These are phyloP conservation scores for Madurella fahalii DNA, from an alignment of 2,329 filamentous ascomycete genomes.

Conservation along the genomic window DNA sequence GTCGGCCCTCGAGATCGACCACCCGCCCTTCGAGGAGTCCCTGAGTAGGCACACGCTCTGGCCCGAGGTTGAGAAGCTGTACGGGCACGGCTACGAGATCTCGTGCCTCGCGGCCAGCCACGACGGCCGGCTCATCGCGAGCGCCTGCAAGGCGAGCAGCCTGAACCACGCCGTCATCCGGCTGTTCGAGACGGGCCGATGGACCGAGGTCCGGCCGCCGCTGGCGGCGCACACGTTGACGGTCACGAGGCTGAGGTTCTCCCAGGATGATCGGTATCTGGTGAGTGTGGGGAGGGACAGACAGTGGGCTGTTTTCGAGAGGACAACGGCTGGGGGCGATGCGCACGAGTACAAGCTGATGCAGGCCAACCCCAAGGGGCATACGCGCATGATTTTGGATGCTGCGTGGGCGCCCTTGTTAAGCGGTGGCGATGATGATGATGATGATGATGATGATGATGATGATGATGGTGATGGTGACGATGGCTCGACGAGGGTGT, in stretches of 20 bases:
- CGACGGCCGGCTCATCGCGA: slow-evolving; percentile 74
- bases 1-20: slow-evolving; percentile 60
- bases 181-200: slow-evolving; percentile 78
- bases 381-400: slow-evolving; percentile 88
- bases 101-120: slow-evolving; percentile 77
- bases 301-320: slow-evolving; percentile 80
- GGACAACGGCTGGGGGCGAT: slow-evolving; percentile 24
- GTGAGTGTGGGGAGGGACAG: slow-evolving; percentile 88
- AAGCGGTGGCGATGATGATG: slow-evolving; percentile 23
- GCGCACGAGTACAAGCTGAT: slow-evolving; percentile 51
- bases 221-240: slow-evolving; percentile 84
- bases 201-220: slow-evolving; percentile 82
- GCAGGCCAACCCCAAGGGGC: slow-evolving; percentile 73
- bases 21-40: slow-evolving; percentile 85
- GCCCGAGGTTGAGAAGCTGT: slow-evolving; percentile 95
- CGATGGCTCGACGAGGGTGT: slow-evolving; percentile 43
- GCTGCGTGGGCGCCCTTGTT: slow-evolving; percentile 69
- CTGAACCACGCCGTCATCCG: slow-evolving; percentile 92
- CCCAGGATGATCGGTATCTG: slow-evolving; percentile 65
- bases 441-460: neutral
- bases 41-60: slow-evolving; percentile 87
- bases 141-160: slow-evolving; percentile 88
- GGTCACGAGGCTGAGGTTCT: slow-evolving; percentile 78
- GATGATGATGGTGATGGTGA: neutral
- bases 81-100: slow-evolving; percentile 96